Percentiles rank a stretch among this genome's conserved stretches.
Evolutionary conservation across 2,329 filamentous ascomycete genomes (phyloP).

Genomic region (Tricladium varicosporioides): DNA sequence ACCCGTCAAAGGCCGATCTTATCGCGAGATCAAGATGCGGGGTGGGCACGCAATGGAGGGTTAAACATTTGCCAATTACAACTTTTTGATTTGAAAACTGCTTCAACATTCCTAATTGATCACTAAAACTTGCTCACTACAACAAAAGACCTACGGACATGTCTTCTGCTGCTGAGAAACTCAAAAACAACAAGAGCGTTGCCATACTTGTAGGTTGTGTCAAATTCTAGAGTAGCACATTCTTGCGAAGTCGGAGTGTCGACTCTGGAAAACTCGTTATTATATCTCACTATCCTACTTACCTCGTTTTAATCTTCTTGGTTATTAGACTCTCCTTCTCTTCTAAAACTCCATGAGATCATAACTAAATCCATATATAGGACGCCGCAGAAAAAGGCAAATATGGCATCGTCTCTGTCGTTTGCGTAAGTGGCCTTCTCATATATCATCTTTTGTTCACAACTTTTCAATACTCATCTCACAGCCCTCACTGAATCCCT

Average conservation of each 20-base stretch:
- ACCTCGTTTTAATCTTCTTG: too few species aligned
- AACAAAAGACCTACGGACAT: not conserved
- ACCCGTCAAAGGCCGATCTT: not conserved
- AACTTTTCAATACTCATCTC: not conserved
- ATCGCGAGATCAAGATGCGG: not conserved
- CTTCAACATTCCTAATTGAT: too few species aligned
- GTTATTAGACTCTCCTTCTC: too few species aligned
- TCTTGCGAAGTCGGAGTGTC: too few species aligned
- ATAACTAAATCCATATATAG: not conserved
- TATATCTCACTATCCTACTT: too few species aligned
- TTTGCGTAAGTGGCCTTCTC: not conserved
- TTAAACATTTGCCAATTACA: too few species aligned
- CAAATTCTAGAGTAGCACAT: not conserved
- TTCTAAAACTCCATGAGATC: too few species aligned
- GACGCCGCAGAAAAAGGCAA: not conserved
- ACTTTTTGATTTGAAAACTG: not conserved
- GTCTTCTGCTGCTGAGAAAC: conserved; percentile 4
- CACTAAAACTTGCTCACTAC: too few species aligned
- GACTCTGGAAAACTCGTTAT: too few species aligned
- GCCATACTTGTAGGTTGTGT: not conserved
- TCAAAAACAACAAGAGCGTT: conserved; percentile 3
- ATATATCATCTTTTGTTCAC: not conserved
- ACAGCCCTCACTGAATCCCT: not conserved
- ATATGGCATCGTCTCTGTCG: not conserved
- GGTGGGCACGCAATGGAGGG: not conserved